Conservation (phyloP, 768 basidiomycete genomes). For the Phylloporus rhodoxanthus region DNA sequence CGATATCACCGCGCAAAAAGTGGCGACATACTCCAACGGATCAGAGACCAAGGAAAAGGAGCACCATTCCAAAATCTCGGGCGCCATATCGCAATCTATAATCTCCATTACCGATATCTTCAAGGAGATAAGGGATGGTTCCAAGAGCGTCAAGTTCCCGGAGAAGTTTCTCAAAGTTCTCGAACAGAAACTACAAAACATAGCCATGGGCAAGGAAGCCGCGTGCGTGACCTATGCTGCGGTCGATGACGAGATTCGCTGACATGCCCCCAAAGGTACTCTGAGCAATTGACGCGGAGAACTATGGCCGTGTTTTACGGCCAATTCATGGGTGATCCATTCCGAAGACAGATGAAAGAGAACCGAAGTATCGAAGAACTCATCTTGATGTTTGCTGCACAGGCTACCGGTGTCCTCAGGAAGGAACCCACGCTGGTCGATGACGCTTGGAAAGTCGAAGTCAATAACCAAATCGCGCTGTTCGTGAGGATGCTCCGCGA, state of each 20-base stretch:
- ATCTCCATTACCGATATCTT: constrained; percentile 71
- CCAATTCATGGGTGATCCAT: constrained; percentile 78
- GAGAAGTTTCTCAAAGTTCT: constrained; percentile 90
- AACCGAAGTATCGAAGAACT: constrained; percentile 97
- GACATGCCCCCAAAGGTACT: constrained; percentile 49
- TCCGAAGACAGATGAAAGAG: constrained; percentile 89
- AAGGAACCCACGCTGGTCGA: constrained; percentile 81
- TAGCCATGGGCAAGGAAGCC: constrained; percentile 89
- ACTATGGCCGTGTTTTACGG: constrained; percentile 92
- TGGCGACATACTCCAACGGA: constrained; percentile 25
- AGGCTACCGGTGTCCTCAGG: constrained; percentile 80
- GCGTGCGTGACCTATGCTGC: constrained; percentile 49
- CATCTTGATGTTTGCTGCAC: constrained; percentile 91
- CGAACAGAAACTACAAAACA: constrained; percentile 83
- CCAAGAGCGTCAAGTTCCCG: constrained; percentile 87
- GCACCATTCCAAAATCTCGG: constrained; percentile 59
- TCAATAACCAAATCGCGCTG: constrained; percentile 85
- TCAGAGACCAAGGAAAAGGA: constrained; percentile 52
- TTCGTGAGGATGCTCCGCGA: constrained; percentile 87
- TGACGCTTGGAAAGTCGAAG: constrained; percentile 89
- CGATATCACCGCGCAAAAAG: constrained; percentile 64
- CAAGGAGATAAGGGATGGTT: constrained; percentile 70
- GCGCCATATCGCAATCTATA: constrained; percentile 52
- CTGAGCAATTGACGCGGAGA: constrained; percentile 82
- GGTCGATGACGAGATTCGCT: constrained; percentile 2